Conservation (phyloP, 2,329 filamentous ascomycete genomes). For the Fusarium torulosum region DNA sequence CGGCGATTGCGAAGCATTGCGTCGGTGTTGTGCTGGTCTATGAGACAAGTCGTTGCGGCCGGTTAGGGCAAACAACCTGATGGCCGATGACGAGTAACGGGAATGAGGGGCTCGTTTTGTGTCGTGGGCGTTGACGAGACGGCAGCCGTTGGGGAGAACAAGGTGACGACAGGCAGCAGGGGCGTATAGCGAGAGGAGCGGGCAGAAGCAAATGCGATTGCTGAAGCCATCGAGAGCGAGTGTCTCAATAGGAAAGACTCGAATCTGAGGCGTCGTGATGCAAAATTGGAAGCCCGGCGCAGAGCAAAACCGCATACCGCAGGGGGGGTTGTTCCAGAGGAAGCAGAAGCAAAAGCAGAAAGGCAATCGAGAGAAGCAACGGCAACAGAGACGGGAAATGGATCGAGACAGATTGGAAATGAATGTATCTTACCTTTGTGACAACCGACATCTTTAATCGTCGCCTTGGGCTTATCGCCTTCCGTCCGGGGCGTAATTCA, state of each 20-base stretch:
- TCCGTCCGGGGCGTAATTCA: conserved; percentile 52
- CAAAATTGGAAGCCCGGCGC: conserved; percentile 22
- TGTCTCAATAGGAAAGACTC: conserved; percentile 4
- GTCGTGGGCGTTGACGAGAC: conserved; percentile 3
- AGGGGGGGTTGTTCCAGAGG: conserved; percentile 5
- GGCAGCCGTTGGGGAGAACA: conserved; percentile 1
- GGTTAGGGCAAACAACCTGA: conserved; percentile 44
- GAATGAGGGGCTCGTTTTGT: conserved; percentile 42
- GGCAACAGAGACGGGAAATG: neutral
- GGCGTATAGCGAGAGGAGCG: neutral
- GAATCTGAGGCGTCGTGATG: conserved; percentile 18
- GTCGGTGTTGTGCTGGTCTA: conserved; percentile 14
- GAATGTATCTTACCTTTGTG: conserved; percentile 64
- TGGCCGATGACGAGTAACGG: conserved; percentile 26
- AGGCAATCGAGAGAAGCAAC: no score
- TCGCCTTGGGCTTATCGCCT: conserved; percentile 65
- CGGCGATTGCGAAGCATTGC: neutral
- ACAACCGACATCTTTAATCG: conserved; percentile 70
- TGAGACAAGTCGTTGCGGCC: conserved; percentile 18
- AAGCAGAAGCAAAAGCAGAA: neutral
- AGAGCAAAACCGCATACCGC: conserved; percentile 8
- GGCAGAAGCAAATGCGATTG: conserved; percentile 3
- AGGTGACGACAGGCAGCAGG: conserved; percentile 2
- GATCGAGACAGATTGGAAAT: neutral
- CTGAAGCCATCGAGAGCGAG: conserved; percentile 30